phyloP scores from a whole-genome alignment of 345 rosid species.

The Fremontodendron californicum region DNA sequence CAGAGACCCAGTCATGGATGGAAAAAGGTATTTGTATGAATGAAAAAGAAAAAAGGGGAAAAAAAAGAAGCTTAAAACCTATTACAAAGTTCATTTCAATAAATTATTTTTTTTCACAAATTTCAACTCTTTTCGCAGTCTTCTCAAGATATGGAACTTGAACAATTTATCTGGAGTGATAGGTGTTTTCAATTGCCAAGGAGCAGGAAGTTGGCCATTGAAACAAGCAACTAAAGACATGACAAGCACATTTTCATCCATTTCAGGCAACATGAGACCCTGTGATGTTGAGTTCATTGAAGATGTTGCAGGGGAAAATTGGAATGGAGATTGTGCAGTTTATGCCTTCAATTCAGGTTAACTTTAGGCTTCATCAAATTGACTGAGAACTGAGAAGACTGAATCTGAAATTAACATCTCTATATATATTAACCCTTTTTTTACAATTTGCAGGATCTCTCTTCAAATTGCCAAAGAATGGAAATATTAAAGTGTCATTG shows the following conservation, averaged over 20 bases:
- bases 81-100: neutral
- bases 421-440: neutral
- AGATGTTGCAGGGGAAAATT: conserved; percentile 39
- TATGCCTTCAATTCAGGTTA: conserved; percentile 49
- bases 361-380: neutral
- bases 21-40: conserved; percentile 39
- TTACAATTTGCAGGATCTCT: conserved; percentile 33
- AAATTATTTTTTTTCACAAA: neutral
- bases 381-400: neutral
- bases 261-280: conserved; percentile 41
- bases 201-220: conserved; percentile 58
- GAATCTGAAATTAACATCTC: conserved; percentile 3
- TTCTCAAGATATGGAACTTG: conserved; percentile 68
- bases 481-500: conserved; percentile 34
- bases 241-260: conserved; percentile 7
- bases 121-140: conserved; percentile 32
- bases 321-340: conserved; percentile 51
- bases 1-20: conserved; percentile 59
- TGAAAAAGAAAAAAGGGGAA: too few relatives aligned
- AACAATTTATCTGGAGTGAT: conserved; percentile 56
- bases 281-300: conserved; percentile 48
- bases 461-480: conserved; percentile 33
- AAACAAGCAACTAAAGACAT: conserved; percentile 25
- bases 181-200: conserved; percentile 71
- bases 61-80: neutral